A percentile compares a stretch with the other conserved stretches of the same genome.
These are phyloP conservation scores for Aethionema arabicum DNA, from an alignment of 345 rosid species.

Conservation along the genomic window DNA sequence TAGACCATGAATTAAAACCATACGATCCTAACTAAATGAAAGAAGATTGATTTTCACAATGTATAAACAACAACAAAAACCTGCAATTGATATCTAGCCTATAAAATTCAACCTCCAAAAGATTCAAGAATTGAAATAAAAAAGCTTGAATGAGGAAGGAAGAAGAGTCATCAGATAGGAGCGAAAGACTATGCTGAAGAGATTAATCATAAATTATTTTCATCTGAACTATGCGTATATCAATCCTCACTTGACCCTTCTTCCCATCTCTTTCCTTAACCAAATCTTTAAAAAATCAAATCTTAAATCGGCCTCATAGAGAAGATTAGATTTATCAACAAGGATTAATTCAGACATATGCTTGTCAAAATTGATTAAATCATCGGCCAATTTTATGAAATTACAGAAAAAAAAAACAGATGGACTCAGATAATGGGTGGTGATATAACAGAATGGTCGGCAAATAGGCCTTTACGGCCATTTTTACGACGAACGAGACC, in stretches of 20 bases:
- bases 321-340: slow-evolving; percentile 86
- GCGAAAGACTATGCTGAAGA: slow-evolving; percentile 72
- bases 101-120: background rate
- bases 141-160: background rate
- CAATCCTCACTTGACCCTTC: slow-evolving; percentile 70
- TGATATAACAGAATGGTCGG: slow-evolving; percentile 99
- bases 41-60: too few species aligned
- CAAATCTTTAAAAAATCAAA: background rate
- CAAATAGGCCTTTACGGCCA: slow-evolving; percentile 64
- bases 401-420: background rate
- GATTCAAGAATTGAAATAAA: background rate
- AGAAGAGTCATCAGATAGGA: slow-evolving; percentile 88
- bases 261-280: too few species aligned
- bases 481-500: slow-evolving; percentile 99
- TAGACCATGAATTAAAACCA: too few species aligned
- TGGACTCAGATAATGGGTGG: slow-evolving; percentile 97
- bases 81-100: background rate
- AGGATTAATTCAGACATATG: slow-evolving; percentile 73
- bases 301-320: slow-evolving; percentile 65
- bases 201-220: slow-evolving; percentile 59
- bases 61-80: background rate
- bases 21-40: too few species aligned
- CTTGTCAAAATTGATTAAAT: slow-evolving; percentile 66
- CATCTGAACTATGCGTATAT: slow-evolving; percentile 92
- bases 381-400: slow-evolving; percentile 50